Evolutionary conservation across 495 filamentous ascomycete species (phyloP).

Genomic region (Aspergillus sclerotiicarbonarius): DNA sequence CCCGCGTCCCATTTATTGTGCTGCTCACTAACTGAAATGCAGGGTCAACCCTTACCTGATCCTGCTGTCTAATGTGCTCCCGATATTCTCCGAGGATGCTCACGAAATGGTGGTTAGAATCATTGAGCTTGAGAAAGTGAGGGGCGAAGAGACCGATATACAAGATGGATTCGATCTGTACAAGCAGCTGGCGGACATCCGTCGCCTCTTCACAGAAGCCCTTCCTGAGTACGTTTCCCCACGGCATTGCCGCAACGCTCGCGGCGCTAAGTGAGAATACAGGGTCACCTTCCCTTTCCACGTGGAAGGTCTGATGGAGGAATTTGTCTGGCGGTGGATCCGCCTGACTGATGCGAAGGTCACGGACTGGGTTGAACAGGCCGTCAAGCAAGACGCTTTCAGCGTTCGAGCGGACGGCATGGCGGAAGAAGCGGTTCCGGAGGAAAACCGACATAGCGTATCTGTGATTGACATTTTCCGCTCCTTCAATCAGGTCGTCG

Average conservation of each 20-base stretch:
- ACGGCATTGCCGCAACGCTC: not conserved
- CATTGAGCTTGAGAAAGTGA: constrained; percentile 63
- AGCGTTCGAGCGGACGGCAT: constrained; percentile 59
- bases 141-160: constrained; percentile 72
- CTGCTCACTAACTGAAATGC: constrained; percentile 21
- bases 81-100: constrained; percentile 84
- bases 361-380: constrained; percentile 81
- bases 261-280: constrained; percentile 15
- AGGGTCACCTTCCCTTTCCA: constrained; percentile 71
- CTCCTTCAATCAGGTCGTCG: constrained; percentile 84
- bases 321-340: constrained; percentile 97
- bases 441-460: constrained; percentile 86
- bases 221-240: constrained; percentile 58
- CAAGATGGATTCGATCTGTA: constrained; percentile 95
- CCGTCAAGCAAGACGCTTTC: constrained; percentile 85
- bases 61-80: constrained; percentile 78
- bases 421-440: constrained; percentile 60
- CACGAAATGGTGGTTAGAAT: constrained; percentile 78
- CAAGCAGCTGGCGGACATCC: constrained; percentile 77
- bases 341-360: constrained; percentile 74
- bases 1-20: constrained; percentile 4
- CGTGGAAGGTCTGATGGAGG: constrained; percentile 79
- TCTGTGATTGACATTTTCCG: constrained; percentile 93
- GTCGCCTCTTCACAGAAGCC: constrained; percentile 69
- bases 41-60: constrained; percentile 77